Conservation (phyloP, 176 grass and related monocot species). For the Panicum miliaceum region DNA sequence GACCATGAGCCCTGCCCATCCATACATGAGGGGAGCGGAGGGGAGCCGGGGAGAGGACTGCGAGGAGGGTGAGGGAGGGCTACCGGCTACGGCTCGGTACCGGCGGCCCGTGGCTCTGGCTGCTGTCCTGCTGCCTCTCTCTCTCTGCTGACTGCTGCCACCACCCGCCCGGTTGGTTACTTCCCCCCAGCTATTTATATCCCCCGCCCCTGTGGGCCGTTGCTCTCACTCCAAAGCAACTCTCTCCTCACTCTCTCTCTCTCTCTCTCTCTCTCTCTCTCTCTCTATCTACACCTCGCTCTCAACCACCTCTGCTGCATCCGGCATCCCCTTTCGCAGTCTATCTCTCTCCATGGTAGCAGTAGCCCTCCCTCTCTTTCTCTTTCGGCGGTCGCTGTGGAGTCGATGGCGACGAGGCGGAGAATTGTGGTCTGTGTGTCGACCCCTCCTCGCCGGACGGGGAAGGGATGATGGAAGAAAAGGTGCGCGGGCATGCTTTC, state of each 20-base stretch:
- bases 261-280: not conserved
- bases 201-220: slow-evolving; percentile 45
- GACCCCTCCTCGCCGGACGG: not conserved
- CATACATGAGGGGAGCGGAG: not conserved
- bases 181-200: slow-evolving; percentile 57
- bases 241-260: not conserved
- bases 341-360: not conserved
- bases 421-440: slow-evolving; percentile 35
- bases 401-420: not conserved
- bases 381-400: not conserved
- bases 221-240: slow-evolving; percentile 48
- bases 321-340: not conserved
- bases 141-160: not conserved
- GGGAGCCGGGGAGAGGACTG: no score
- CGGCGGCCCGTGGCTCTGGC: slow-evolving; percentile 44
- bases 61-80: not conserved
- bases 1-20: slow-evolving; percentile 25
- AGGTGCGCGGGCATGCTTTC: slow-evolving; percentile 75
- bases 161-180: slow-evolving; percentile 30
- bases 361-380: not conserved
- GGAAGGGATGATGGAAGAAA: slow-evolving; percentile 27
- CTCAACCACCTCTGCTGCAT: slow-evolving; percentile 43
- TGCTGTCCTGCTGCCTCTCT: not conserved
- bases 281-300: not conserved
- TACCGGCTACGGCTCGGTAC: slow-evolving; percentile 6